Base-by-base conservation (phyloP, 2,329 filamentous ascomycete species). In the Tolypocladium inflatum region DNA sequence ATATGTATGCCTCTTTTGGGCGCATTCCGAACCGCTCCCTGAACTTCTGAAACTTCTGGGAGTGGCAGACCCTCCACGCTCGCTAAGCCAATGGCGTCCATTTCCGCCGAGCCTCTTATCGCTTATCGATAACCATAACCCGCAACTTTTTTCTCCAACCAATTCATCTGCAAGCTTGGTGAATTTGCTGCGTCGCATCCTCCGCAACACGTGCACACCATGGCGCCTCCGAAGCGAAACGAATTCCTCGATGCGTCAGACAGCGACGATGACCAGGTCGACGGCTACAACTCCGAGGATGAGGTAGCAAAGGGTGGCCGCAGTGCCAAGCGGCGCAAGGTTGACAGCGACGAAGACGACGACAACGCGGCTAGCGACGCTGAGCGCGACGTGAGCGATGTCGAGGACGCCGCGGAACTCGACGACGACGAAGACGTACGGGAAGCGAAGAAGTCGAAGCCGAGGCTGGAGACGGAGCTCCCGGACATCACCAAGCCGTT, bases 181-280 rank as follows among this genome's bases (percentile, higher is more conserved):
- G 26, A 26, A 1, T 13, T 35, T 11, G 15, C 48, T n/a, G 19
- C 19, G 48, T 13, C 8, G 19, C 48, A 52, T 51, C 48, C n/a
- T 26, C 10, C 19, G 30, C 19, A 10, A 52, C 48, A 35, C 30
- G 30, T 37, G 48, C 51, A 50, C 37, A 50, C 37, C 41, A 91
- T 91, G 88, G 73, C 85, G 1, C 77, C 83, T 45, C 82, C 86
- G 67, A 90, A 88, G 68, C 81, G 82, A 64, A 91, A 91, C 70
- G 81, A 89, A 56, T 92, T 87, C 65, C 80, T 92, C 37, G 84
- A 86, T 62, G 77, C 74, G 2, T 70, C 67, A 3, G 78, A 83
- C 21, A 87, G 84, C 66, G 81, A 84, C 23, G 82, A 85, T 41
- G 82, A 85, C 52, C 77, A 78, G 42, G 74, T 74, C 62, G 73